Percentiles rank a stretch among this genome's conserved stretches.
phyloP scores from a whole-genome alignment of 2,329 filamentous ascomycete species.

The Colletotrichum endophyticum region DNA sequence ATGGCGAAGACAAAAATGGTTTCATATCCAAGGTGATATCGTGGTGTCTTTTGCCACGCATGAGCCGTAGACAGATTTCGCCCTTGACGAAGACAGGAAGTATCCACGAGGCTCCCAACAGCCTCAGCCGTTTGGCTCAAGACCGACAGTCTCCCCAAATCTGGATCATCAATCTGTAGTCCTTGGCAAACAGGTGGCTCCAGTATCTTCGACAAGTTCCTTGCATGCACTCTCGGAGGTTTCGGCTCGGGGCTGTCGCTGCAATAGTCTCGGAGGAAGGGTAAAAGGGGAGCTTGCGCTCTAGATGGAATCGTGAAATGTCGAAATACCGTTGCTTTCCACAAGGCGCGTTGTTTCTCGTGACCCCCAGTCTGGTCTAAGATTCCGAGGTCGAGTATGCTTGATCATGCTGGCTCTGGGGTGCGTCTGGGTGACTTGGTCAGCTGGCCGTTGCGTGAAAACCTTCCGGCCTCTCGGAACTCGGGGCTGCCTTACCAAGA shows the following conservation, averaged over 20 bases:
- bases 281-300: background rate
- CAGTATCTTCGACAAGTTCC: background rate
- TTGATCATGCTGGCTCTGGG: background rate
- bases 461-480: background rate
- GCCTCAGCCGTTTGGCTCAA: background rate
- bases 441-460: background rate
- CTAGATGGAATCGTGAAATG: background rate
- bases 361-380: background rate
- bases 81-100: background rate
- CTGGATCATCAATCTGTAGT: background rate
- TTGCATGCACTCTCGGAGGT: background rate
- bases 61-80: background rate
- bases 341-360: background rate
- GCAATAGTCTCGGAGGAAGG: background rate
- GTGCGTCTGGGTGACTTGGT: background rate
- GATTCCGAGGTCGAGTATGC: background rate
- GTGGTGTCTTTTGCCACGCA: background rate
- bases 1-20: background rate
- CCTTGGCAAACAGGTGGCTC: fast-evolving
- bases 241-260: background rate
- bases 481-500: background rate
- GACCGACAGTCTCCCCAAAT: background rate
- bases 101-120: background rate
- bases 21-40: background rate
- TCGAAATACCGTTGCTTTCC: background rate